Evolutionary conservation across 2,329 filamentous ascomycete species (phyloP).

Genomic region (Lasiodiplodia theobromae): DNA sequence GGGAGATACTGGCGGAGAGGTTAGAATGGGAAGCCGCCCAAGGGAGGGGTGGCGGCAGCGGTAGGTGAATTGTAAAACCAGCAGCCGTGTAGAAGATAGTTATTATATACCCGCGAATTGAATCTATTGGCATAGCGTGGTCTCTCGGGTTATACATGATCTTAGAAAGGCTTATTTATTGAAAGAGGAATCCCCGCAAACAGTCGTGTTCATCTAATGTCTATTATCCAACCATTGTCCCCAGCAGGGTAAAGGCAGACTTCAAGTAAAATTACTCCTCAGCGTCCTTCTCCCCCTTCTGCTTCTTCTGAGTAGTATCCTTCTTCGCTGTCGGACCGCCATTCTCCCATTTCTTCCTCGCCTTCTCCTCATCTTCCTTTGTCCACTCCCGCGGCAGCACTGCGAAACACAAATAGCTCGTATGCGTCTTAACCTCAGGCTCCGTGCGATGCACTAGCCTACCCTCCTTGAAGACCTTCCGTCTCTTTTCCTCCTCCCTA

Average conservation of each 20-base stretch:
- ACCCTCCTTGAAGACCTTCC: conserved; percentile 71
- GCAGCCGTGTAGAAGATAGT: not conserved
- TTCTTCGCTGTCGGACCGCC: not conserved
- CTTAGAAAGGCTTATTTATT: no score
- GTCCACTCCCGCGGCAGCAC: conserved; percentile 86
- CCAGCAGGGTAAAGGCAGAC: not conserved
- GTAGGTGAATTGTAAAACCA: not conserved
- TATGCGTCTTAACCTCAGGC: conserved; percentile 91
- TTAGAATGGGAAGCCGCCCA: conserved; percentile 62
- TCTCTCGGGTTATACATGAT: not conserved
- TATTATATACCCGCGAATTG: not conserved
- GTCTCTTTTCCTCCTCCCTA: conserved; percentile 44
- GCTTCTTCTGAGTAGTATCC: conserved; percentile 5
- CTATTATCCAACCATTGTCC: not conserved
- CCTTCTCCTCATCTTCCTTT: conserved; percentile 78
- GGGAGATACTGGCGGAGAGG: conserved; percentile 84
- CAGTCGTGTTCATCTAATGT: not conserved
- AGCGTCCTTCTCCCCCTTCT: not conserved
- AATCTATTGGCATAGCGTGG: not conserved
- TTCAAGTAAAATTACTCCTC: not conserved
- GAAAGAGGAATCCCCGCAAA: not conserved
- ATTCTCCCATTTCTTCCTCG: conserved; percentile 46
- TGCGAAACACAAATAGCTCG: conserved; percentile 95
- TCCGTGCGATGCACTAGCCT: conserved; percentile 81
- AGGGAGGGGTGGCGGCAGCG: not conserved